phyloP scores from a whole-genome alignment of 2,329 filamentous ascomycete species.

The Penicillium hesseltinei region DNA sequence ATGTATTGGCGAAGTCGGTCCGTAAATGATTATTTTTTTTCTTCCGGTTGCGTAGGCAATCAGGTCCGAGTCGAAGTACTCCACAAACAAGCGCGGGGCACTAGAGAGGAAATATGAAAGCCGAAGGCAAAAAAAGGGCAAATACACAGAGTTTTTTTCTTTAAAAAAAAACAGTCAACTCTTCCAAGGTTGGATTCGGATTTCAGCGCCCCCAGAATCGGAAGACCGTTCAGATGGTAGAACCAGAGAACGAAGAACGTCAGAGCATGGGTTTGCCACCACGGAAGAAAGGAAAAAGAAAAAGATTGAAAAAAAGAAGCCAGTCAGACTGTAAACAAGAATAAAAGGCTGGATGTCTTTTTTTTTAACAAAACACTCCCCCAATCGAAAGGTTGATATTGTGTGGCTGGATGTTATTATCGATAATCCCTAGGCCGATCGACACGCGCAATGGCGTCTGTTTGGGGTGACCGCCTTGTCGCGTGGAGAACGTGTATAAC shows the following conservation, averaged over 20 bases:
- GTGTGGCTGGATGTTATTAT: conserved; percentile 30
- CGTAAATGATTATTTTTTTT: conserved; percentile 7
- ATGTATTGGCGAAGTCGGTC: conserved; percentile 2
- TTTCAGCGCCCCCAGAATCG: conserved; percentile 26
- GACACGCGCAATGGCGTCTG: conserved; percentile 29
- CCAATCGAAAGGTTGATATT: conserved; percentile 8
- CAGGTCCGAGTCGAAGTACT: conserved; percentile 7
- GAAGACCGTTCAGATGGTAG: conserved; percentile 25
- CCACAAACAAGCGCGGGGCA: conserved; percentile 14
- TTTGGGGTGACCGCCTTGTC: conserved; percentile 31
- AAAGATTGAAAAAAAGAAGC: conserved; percentile 2
- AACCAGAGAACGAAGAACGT: conserved; percentile 30
- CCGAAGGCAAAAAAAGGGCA: conserved; percentile 11
- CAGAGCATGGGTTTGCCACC: conserved; percentile 33
- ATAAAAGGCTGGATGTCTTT: conserved; percentile 1
- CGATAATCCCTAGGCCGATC: conserved; percentile 29
- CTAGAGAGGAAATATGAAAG: conserved; percentile 10
- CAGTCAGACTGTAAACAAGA: conserved; percentile 3
- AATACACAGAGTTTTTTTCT: background rate
- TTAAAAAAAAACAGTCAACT: conserved; percentile 17
- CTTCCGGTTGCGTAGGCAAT: conserved; percentile 10
- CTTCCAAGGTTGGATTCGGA: conserved; percentile 19
- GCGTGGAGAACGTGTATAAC: conserved; percentile 26
- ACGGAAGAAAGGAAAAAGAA: conserved; percentile 17
- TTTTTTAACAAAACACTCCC: background rate